Conservation (phyloP, 495 filamentous ascomycete genomes). For the Penicillium canescens region DNA sequence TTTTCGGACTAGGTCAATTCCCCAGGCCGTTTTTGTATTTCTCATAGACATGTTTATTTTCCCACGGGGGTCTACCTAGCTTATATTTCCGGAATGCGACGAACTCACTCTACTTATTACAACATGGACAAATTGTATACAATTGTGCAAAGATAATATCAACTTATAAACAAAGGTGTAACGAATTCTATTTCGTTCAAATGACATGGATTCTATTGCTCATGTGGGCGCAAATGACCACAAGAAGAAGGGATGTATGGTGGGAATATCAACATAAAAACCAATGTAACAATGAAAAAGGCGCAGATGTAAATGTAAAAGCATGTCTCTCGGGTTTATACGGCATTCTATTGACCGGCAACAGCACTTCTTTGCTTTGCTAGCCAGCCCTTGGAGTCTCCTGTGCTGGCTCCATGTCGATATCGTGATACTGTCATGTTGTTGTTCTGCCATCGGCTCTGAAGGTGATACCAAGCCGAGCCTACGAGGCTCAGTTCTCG, state of each 20-base stretch:
- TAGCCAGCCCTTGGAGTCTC: conserved; percentile 86
- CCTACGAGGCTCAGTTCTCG: conserved; percentile 83
- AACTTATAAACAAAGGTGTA: neutral
- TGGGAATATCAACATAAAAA: conserved; percentile 7
- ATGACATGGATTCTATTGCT: conserved; percentile 7
- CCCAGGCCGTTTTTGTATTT: conserved; percentile 13
- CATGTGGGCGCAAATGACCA: conserved; percentile 1
- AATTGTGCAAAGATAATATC: neutral
- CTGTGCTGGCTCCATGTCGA: conserved; percentile 57
- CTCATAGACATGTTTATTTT: conserved; percentile 16
- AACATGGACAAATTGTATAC: neutral
- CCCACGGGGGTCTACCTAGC: conserved; percentile 3
- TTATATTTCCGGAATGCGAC: conserved; percentile 4
- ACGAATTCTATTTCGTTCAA: neutral
- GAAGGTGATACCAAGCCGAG: conserved; percentile 90
- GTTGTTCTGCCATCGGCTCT: conserved; percentile 82
- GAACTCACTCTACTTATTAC: conserved; percentile 7
- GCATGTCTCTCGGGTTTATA: neutral
- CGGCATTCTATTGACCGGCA: conserved; percentile 38
- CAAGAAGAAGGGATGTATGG: conserved; percentile 10
- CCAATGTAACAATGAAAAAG: neutral
- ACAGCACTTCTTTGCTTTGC: conserved; percentile 82
- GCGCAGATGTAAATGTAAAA: neutral
- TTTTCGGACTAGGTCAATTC: neutral
- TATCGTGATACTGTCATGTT: conserved; percentile 63